Conservation (phyloP, 148 eudicot genomes). For the Limonium bicolor region DNA sequence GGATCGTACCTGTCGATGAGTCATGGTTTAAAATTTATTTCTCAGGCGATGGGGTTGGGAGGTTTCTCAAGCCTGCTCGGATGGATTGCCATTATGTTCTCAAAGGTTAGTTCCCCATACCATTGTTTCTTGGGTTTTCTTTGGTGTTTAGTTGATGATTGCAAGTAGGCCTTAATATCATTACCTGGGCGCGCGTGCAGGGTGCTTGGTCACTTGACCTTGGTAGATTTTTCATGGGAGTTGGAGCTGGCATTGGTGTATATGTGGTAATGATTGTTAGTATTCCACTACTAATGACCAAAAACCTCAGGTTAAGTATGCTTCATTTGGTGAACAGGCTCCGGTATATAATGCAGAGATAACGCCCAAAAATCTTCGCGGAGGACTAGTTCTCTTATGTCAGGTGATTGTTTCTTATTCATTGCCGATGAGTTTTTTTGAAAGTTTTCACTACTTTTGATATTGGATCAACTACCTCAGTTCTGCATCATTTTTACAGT, state of each 20-base stretch:
- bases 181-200: too few relatives aligned
- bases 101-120: neutral
- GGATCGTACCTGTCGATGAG: neutral
- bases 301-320: neutral
- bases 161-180: too few relatives aligned
- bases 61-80: slow-evolving; percentile 8
- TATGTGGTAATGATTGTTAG: neutral
- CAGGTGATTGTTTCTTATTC: neutral
- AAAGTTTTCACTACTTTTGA: neutral
- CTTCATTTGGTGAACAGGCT: neutral
- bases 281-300: neutral
- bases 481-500: slow-evolving; percentile 2
- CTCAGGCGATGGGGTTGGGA: slow-evolving; percentile 43
- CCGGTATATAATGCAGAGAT: slow-evolving; percentile 20
- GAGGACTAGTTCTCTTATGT: slow-evolving; percentile 12
- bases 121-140: neutral
- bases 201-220: slow-evolving; percentile 10
- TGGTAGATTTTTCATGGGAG: slow-evolving; percentile 5
- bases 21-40: neutral
- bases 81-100: slow-evolving; percentile 4
- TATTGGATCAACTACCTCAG: too few relatives aligned
- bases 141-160: neutral
- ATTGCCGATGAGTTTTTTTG: neutral
- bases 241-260: neutral
- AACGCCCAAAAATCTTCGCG: slow-evolving; percentile 16